Percentiles rank a stretch among this genome's conserved stretches.
phyloP scores from a whole-genome alignment of 129 eudicot genomes.

The Ambrosia artemisiifolia region DNA sequence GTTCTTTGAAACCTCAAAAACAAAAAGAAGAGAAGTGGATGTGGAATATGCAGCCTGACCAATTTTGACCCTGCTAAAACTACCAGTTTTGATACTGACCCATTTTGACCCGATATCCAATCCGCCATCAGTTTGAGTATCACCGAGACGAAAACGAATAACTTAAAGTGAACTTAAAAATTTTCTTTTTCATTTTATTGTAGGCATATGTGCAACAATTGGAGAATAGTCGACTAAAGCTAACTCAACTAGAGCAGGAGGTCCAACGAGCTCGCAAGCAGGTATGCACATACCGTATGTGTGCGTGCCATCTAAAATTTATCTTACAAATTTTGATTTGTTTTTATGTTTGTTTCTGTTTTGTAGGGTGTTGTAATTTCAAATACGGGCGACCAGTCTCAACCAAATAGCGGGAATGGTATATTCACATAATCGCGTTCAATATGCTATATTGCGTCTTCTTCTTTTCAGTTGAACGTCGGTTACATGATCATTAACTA shows the following conservation, averaged over 20 bases:
- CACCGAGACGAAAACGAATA: neutral
- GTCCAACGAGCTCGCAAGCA: conserved; percentile 94
- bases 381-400: conserved; percentile 72
- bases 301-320: neutral
- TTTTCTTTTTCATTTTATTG: conserved; percentile 3
- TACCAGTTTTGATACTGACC: too few species aligned
- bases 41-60: neutral
- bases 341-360: neutral
- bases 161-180: conserved; percentile 10
- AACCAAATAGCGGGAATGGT: conserved; percentile 61
- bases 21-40: neutral
- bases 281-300: too few species aligned
- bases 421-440: too few species aligned
- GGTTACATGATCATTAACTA: neutral
- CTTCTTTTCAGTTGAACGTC: neutral
- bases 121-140: neutral
- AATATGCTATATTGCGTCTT: too few species aligned
- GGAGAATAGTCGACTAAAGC: conserved; percentile 89
- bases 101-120: neutral
- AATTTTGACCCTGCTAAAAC: neutral
- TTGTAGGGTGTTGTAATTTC: conserved; percentile 66
- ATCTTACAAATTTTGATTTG: conserved; percentile 9
- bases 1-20: neutral
- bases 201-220: conserved; percentile 96
- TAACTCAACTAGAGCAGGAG: conserved; percentile 94